phyloP scores from a whole-genome alignment of 2,329 filamentous ascomycete genomes.

The Penicillium crustosum region DNA sequence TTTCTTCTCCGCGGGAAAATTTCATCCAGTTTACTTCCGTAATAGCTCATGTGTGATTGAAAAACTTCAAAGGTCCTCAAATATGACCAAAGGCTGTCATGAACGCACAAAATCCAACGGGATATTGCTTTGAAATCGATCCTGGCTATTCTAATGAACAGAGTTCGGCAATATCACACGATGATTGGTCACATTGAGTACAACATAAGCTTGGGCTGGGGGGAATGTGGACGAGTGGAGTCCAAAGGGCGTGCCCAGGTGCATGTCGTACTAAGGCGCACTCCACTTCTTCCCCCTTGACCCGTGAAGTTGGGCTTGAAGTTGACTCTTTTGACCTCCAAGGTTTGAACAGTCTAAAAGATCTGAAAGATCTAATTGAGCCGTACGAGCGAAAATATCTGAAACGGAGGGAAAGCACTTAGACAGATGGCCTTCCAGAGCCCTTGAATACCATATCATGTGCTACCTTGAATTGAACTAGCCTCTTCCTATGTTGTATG shows the following conservation, averaged over 20 bases:
- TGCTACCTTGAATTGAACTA: background rate
- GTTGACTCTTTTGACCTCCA: background rate
- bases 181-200: constrained; percentile 17
- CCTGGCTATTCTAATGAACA: constrained; percentile 5
- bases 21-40: background rate
- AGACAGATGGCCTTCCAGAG: background rate
- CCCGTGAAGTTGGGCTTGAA: background rate
- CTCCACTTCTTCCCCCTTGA: constrained; percentile 13
- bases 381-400: background rate
- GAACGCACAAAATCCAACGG: background rate
- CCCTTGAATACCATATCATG: background rate
- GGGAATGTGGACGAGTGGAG: constrained; percentile 22
- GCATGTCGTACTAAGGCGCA: constrained; percentile 23
- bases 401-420: background rate
- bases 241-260: constrained; percentile 20
- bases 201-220: background rate
- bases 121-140: constrained; percentile 13
- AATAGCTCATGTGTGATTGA: background rate
- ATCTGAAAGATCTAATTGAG: no score
- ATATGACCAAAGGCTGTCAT: background rate
- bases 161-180: background rate
- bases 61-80: background rate
- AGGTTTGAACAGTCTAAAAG: no score
- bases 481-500: background rate
- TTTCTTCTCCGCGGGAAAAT: constrained; percentile 21